Percentiles rank a stretch among this genome's conserved stretches.
Conservation (phyloP, 2,329 filamentous ascomycete genomes). For the Colletotrichum sp. region DNA sequence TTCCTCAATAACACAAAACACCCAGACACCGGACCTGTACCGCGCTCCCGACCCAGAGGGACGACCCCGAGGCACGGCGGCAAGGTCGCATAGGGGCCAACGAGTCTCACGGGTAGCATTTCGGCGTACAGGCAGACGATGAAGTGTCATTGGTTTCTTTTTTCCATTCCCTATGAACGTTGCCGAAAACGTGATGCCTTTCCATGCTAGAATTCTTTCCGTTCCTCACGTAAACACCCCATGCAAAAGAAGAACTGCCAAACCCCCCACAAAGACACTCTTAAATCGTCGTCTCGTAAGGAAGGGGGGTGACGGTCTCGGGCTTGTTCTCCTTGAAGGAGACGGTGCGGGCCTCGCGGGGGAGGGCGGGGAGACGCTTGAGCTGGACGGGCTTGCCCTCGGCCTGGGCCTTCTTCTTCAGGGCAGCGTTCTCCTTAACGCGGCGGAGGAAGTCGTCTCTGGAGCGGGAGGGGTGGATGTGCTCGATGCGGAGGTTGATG, state of each 20-base stretch:
- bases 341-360: slow-evolving; percentile 82
- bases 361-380: slow-evolving; percentile 86
- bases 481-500: slow-evolving; percentile 98
- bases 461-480: slow-evolving; percentile 92
- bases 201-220: slow-evolving; percentile 25
- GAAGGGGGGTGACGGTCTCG: slow-evolving; percentile 87
- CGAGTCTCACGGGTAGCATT: slow-evolving; percentile 3
- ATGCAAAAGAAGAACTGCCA: slow-evolving; percentile 24
- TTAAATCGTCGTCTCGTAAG: slow-evolving; percentile 99
- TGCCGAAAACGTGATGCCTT: slow-evolving; percentile 25
- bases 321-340: slow-evolving; percentile 82
- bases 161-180: slow-evolving; percentile 25
- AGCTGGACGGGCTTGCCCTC: slow-evolving; percentile 87
- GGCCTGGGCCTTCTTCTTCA: slow-evolving; percentile 91
- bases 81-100: not conserved
- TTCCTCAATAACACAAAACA: slow-evolving; percentile 5
- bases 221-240: slow-evolving; percentile 26
- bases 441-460: slow-evolving; percentile 95
- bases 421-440: slow-evolving; percentile 94
- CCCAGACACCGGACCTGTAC: slow-evolving; percentile 6
- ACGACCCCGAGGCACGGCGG: not conserved
- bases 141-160: slow-evolving; percentile 22
- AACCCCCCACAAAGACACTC: slow-evolving; percentile 18
- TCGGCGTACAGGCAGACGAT: not conserved
- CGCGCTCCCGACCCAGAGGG: not conserved